These are phyloP conservation scores for Cordyceps cateniannulata DNA, from an alignment of 2,329 filamentous ascomycete species.

Conservation along the genomic window DNA sequence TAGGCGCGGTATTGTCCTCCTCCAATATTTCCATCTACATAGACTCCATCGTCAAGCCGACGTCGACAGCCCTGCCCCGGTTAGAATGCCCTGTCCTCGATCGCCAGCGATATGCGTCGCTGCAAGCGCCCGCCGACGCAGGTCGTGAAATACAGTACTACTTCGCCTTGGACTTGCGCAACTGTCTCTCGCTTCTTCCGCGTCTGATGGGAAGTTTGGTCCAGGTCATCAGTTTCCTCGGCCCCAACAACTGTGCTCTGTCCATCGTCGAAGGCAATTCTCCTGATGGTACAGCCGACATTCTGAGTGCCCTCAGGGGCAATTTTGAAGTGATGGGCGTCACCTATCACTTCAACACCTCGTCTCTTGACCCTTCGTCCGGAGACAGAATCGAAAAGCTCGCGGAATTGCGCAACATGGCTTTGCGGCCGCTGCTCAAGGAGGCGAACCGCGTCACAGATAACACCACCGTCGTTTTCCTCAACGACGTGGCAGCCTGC, in stretches of 20 bases:
- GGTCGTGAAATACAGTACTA: slow-evolving; percentile 32
- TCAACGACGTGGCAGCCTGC: slow-evolving; percentile 49
- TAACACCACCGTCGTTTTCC: slow-evolving; percentile 41
- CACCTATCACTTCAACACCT: slow-evolving; percentile 36
- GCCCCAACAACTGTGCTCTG: slow-evolving; percentile 42
- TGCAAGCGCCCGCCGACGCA: slow-evolving; percentile 12
- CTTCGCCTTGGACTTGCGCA: slow-evolving; percentile 46
- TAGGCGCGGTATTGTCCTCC: slow-evolving; percentile 13
- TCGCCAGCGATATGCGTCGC: slow-evolving; percentile 16
- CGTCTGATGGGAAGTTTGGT: slow-evolving; percentile 46
- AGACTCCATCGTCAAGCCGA: slow-evolving; percentile 23
- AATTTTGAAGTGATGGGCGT: slow-evolving; percentile 32
- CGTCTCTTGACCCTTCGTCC: slow-evolving; percentile 35
- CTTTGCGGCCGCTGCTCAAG: slow-evolving; percentile 39
- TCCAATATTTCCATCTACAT: slow-evolving; percentile 21
- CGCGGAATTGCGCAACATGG: slow-evolving; percentile 46
- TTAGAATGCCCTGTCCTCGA: slow-evolving; percentile 25
- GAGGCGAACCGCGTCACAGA: slow-evolving; percentile 20
- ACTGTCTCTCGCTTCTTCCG: slow-evolving; percentile 39
- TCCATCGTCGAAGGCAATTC: slow-evolving; percentile 52
- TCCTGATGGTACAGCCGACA: slow-evolving; percentile 45
- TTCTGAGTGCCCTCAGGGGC: slow-evolving; percentile 36
- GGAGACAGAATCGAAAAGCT: slow-evolving; percentile 40
- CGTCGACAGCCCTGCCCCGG: slow-evolving; percentile 17
- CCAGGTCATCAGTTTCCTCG: slow-evolving; percentile 42